Evolutionary conservation across 2,329 filamentous ascomycete species (phyloP), one percentile per base, ranked within the genome.

Genomic region (Venturia carpophila): DNA sequence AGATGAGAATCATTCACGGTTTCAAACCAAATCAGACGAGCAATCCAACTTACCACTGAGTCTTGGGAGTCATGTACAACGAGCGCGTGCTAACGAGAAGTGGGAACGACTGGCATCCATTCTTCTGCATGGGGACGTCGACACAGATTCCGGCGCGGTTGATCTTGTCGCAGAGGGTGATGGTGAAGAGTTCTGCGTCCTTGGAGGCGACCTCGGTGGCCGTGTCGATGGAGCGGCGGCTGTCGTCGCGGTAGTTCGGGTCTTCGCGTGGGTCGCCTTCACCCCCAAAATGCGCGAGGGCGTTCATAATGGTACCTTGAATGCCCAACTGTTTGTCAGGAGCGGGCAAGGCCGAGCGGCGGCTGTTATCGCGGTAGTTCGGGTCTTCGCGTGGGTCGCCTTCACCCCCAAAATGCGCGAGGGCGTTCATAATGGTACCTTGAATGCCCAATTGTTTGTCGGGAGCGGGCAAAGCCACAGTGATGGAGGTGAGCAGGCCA

Each of bases 301-400:
- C n/a, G n/a, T 49, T 49, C 45, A 49, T 49, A n/a, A 49, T 13
- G n/a, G n/a, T 49, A n/a, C n/a, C 45, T 49, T 49, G 45, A 11
- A 13, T 13, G 10, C 45, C 45, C 21, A 49, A 49, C 5, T 41
- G 30, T 34, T 34, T 34, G 30, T 6, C 30, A 34, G 30, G 30
- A 34, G 30, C 30, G 30, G 30, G 30, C 30, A 34, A 34, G 30
- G 30, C 30, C 6, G 30, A 34, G 30, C 30, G 30, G 30, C 30
- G 30, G 30, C 30, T 34, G 30, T 34, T 6, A 34, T 34, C 30
- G 30, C 30, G 30, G 30, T 34, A 34, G 30, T 34, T 34, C 6
- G 30, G 30, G 6, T 34, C 30, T 34, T 34, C 30, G 30, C 30
- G 30, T 34, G 30, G 30, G 30, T 34, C 30, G 30, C 30, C 30